A percentile compares a stretch with the other conserved stretches of the same genome.
These are phyloP conservation scores for Metrosideros polymorpha DNA, from an alignment of 441 rosid genomes.

Conservation along the genomic window DNA sequence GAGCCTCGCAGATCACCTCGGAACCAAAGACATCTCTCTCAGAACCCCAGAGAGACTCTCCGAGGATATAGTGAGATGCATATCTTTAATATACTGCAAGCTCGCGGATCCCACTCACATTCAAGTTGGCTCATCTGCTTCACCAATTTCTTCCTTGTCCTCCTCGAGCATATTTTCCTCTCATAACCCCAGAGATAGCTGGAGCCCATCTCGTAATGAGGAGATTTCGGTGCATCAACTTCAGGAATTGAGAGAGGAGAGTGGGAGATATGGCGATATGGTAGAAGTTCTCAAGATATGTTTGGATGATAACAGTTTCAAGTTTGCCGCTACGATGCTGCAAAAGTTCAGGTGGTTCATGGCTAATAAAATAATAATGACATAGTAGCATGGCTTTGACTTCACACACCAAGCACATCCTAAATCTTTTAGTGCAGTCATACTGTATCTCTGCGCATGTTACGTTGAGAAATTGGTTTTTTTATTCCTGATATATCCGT, in stretches of 20 bases:
- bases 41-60: slow-evolving; percentile 54
- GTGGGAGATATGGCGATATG: slow-evolving; percentile 23
- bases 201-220: slow-evolving; percentile 46
- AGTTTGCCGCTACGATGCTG: slow-evolving; percentile 47
- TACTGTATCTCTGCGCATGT: background rate
- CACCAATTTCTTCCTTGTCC: slow-evolving; percentile 62
- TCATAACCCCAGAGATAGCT: slow-evolving; percentile 49
- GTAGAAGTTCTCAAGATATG: slow-evolving; percentile 50
- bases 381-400: background rate
- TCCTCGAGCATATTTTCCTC: slow-evolving; percentile 66
- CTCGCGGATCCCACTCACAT: slow-evolving; percentile 28
- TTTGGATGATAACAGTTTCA: slow-evolving; percentile 51
- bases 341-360: slow-evolving; percentile 62
- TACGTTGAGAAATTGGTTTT: background rate
- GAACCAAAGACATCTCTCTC: slow-evolving; percentile 18
- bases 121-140: slow-evolving; percentile 24
- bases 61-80: slow-evolving; percentile 68
- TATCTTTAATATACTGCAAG: slow-evolving; percentile 64
- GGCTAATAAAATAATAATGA: background rate
- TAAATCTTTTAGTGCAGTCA: background rate
- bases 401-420: background rate
- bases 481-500: background rate
- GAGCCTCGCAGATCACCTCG: slow-evolving; percentile 69
- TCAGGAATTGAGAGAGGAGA: slow-evolving; percentile 31
- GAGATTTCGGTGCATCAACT: slow-evolving; percentile 18